Conservation (phyloP, 768 basidiomycete genomes). For the Termitomyces sp. region DNA sequence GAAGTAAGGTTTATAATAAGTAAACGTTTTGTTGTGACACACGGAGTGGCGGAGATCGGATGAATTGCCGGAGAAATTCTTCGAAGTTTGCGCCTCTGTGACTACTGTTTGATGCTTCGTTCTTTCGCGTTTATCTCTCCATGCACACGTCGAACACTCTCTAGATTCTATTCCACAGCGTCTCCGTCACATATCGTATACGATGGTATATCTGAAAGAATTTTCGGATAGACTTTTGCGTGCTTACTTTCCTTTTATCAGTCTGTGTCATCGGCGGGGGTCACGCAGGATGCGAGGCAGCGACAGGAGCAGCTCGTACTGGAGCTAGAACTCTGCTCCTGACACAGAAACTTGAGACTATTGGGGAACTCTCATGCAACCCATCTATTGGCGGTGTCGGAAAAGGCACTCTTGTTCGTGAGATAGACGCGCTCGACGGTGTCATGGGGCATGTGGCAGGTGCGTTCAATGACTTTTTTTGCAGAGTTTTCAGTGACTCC, state of each 20-base stretch:
- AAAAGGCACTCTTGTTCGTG: conserved; percentile 86
- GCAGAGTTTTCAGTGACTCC: background rate
- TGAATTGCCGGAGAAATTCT: background rate
- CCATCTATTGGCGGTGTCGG: conserved; percentile 91
- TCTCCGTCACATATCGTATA: background rate
- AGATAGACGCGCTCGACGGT: conserved; percentile 88
- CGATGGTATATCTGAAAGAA: conserved; percentile 7
- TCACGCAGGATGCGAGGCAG: conserved; percentile 91
- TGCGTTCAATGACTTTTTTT: conserved; percentile 22
- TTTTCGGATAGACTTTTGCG: background rate
- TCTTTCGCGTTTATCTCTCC: conserved; percentile 1
- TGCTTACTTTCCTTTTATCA: conserved; percentile 10
- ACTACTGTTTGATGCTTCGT: conserved; percentile 6
- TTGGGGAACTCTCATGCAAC: conserved; percentile 85
- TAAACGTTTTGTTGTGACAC: no score
- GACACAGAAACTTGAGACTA: conserved; percentile 75
- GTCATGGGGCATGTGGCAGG: conserved; percentile 81
- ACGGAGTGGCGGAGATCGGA: no score
- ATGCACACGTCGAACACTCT: conserved; percentile 9
- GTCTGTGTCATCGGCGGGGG: conserved; percentile 90
- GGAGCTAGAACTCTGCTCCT: conserved; percentile 78
- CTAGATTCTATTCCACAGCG: conserved; percentile 6
- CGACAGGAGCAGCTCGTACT: conserved; percentile 76
- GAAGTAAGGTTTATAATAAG: background rate
- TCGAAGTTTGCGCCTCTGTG: background rate